Evolutionary conservation across 140 eudicot species (phyloP), one percentile per base, ranked within the genome.

Genomic region (Erigeron philadelphicus): DNA sequence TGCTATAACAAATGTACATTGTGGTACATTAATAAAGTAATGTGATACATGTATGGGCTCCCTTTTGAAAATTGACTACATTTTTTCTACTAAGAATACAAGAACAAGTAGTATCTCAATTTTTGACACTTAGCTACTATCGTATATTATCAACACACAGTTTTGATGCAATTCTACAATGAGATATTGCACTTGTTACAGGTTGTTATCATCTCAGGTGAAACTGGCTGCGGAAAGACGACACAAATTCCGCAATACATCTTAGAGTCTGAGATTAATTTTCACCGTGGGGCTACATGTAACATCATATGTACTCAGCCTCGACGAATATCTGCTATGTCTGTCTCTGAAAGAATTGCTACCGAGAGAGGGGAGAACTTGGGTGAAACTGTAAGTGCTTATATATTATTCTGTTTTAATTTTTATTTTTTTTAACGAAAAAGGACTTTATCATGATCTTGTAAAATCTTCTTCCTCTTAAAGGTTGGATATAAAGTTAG

Each of bases 221-320:
- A 90, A 82, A 90, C 97, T 45, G 97, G 97, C 64, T 90, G 97
- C 49, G 97, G 97, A 38, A 90, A 90, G 84, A 87, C 97, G 16
- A 87, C 95, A 43, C 97, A 90, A 74, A 84, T 90, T 78, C 97
- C 97, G 66, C 94, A 90, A 73, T 83, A 79, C 64, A 90, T 90
- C 68, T 61, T 90, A 71, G 95, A 90, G 74, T 87, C 97, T 35
- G 88, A 87, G 72, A 80, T 87, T 25, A 80, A 82, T 42, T 83
- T 79, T 65, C 23, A 71, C 46, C 87, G 68, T 49, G 95, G 97
- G 58, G 87, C 88, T 63, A 56, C 54, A 52, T 90, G 97, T 81
- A 90, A 81, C 65, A 87, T 90, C 61, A 70, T 87, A 62, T 90
- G 97, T 71, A 90, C 97, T 73, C 97, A 90, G 75, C 97, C 97